Conservation (phyloP, 208 protist genomes). For the Trypanosoma brucei region DNA sequence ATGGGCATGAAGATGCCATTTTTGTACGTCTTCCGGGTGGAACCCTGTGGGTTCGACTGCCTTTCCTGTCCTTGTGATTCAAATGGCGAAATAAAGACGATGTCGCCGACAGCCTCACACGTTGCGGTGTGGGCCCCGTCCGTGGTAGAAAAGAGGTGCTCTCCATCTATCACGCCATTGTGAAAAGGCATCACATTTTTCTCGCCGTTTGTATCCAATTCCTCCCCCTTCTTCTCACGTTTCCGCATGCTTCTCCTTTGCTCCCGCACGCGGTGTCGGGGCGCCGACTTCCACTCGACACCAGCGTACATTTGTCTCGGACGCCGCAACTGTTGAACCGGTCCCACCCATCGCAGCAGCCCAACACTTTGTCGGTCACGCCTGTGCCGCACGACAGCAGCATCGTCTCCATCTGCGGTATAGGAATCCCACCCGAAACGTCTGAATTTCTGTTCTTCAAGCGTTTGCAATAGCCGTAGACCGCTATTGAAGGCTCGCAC, state of each 20-base stretch:
- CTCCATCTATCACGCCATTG: constrained; percentile 52
- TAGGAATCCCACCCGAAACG: constrained; percentile 38
- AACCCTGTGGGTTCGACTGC: too few species aligned
- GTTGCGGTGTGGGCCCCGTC: constrained; percentile 31
- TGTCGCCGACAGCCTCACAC: constrained; percentile 37
- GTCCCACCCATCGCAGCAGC: constrained; percentile 58
- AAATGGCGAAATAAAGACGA: constrained; percentile 21
- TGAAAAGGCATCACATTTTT: constrained; percentile 4
- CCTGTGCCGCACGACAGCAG: constrained; percentile 15
- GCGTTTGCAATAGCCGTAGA: constrained; percentile 12
- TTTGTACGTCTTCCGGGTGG: not conserved
- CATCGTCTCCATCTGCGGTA: constrained; percentile 8
- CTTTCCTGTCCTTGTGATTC: too few species aligned
- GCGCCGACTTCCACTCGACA: constrained; percentile 49
- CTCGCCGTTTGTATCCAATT: not conserved
- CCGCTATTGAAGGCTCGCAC: constrained; percentile 24
- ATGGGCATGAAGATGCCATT: constrained; percentile 14
- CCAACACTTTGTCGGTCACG: constrained; percentile 10
- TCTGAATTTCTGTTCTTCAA: constrained; percentile 25
- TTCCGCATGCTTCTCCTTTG: not conserved
- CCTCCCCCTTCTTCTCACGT: not conserved
- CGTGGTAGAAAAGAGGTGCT: constrained; percentile 54
- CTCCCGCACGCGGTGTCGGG: constrained; percentile 18
- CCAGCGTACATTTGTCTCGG: constrained; percentile 45
- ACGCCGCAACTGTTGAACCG: constrained; percentile 41